These are phyloP conservation scores for Trichophyton rubrum DNA, from an alignment of 2,329 filamentous ascomycete genomes.

Conservation along the genomic window DNA sequence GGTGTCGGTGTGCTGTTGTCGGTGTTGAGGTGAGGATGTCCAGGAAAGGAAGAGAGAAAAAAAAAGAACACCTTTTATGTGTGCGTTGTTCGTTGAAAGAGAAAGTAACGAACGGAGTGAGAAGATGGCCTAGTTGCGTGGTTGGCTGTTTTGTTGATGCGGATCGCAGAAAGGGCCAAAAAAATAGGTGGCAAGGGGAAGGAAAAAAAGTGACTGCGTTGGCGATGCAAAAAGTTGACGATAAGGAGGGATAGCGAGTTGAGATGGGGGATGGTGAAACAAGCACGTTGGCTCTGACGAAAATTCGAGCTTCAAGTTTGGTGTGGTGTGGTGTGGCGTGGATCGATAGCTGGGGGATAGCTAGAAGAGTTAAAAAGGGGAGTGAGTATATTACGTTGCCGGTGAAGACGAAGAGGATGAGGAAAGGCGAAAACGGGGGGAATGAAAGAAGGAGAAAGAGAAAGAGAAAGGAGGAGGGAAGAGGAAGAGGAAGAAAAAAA, in stretches of 20 bases:
- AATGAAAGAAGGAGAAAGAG: slow-evolving; percentile 9
- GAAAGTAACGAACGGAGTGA: not conserved
- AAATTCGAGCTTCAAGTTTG: slow-evolving; percentile 3
- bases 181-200: slow-evolving; percentile 8
- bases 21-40: not conserved
- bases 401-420: slow-evolving; percentile 14
- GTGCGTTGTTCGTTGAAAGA: not conserved
- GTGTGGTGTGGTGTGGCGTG: slow-evolving; percentile 9
- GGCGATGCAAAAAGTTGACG: slow-evolving; percentile 1
- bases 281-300: not conserved
- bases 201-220: slow-evolving; percentile 4
- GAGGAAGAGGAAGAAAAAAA: slow-evolving; percentile 9
- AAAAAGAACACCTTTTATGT: not conserved
- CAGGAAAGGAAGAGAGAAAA: not conserved
- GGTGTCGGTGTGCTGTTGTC: not conserved
- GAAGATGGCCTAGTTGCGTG: slow-evolving; percentile 1
- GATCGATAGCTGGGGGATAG: slow-evolving; percentile 17
- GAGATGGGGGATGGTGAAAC: slow-evolving; percentile 7
- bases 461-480: slow-evolving; percentile 12
- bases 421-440: slow-evolving; percentile 7
- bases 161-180: slow-evolving; percentile 14
- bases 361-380: slow-evolving; percentile 5
- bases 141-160: slow-evolving; percentile 7
- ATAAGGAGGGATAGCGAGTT: slow-evolving; percentile 3
- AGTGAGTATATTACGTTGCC: slow-evolving; percentile 9